Base-by-base conservation (phyloP, 768 basidiomycete species). In the Dacryopinax primogenitus region DNA sequence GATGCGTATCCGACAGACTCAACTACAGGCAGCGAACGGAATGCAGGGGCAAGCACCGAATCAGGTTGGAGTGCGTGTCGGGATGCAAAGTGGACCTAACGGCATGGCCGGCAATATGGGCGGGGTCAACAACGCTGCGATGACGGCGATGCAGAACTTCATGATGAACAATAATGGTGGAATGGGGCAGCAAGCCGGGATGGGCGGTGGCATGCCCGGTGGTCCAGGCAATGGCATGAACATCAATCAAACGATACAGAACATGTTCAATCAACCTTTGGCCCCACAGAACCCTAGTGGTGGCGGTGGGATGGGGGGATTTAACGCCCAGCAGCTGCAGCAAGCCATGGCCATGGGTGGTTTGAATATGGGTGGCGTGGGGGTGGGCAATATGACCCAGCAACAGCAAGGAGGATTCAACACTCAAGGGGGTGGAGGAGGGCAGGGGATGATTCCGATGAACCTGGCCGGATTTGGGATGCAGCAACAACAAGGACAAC, bases 311-410 rank as follows among this genome's bases (percentile, higher is more conserved):
- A 6, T 44, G 41, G 18, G 7, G 18, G 41, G 7, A 23, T 58
- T 58, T 30, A 58, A 58, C 51, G 26, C 51, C 15, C 51, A 58
- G 51, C 51, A 58, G 51, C 26, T 58, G 51, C 51, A 58, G 30
- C 51, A 58, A 30, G 45, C 45, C 7, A 58, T 58, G 51, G 51
- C 26, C 51, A 58, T 58, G 51, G 12, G 13, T 30, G 51, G 51
- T 13, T 9, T 58, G 51, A 58, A 58, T 30, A 58, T 58, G 51
- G 51, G 4, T 15, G 21, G 21, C 26, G 11, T 58, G 13, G 30
- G 30, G 3, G 32, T 58, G 26, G 51, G 51, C 30, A 32, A 32
- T 30, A 58, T 58, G 51, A 23, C 26, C 9, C 51, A 47, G 45
- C 45, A 47, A 21, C 45, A 47, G 51, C 51, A 13, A 30, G 51